Conservation (phyloP, 202 grass and related monocot species). For the Alloteropsis angusta region DNA sequence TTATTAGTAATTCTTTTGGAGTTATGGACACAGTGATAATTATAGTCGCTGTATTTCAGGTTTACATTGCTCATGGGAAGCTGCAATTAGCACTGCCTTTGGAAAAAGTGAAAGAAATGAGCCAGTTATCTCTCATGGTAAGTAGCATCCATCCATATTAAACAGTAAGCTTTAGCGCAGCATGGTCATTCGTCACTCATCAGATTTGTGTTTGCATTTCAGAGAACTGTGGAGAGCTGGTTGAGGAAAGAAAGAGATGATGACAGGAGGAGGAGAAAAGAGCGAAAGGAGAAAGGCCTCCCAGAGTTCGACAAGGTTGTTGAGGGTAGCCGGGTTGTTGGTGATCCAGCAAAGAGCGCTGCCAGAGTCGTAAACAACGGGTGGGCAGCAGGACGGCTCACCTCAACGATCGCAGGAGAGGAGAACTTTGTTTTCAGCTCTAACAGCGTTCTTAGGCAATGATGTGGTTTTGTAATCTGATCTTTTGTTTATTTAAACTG, state of each 20-base stretch:
- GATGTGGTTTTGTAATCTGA: not conserved
- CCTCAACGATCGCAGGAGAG: constrained; percentile 62
- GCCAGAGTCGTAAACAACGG: constrained; percentile 71
- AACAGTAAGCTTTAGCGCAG: constrained; percentile 1
- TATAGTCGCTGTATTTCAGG: constrained; percentile 28
- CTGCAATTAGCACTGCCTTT: constrained; percentile 80
- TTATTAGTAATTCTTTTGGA: not conserved
- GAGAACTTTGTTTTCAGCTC: constrained; percentile 80
- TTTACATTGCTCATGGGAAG: constrained; percentile 77
- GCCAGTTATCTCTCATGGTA: constrained; percentile 93
- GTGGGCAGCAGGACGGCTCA: constrained; percentile 82
- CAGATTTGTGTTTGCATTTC: constrained; percentile 15
- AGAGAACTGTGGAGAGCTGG: constrained; percentile 96
- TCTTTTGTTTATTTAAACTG: constrained; percentile 6
- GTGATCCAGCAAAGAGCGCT: constrained; percentile 42
- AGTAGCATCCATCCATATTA: constrained; percentile 3
- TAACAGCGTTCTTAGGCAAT: constrained; percentile 92
- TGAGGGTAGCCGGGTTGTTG: constrained; percentile 49
- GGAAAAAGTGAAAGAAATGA: constrained; percentile 89
- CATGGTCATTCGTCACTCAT: not conserved
- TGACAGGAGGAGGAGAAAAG: constrained; percentile 69
- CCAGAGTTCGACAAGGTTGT: constrained; percentile 41
- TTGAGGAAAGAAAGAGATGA: constrained; percentile 93
- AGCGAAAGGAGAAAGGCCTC: constrained; percentile 57
- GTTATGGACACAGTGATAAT: not conserved